Evolutionary conservation across 768 basidiomycete species (phyloP).

Genomic region (Amanita muscaria): DNA sequence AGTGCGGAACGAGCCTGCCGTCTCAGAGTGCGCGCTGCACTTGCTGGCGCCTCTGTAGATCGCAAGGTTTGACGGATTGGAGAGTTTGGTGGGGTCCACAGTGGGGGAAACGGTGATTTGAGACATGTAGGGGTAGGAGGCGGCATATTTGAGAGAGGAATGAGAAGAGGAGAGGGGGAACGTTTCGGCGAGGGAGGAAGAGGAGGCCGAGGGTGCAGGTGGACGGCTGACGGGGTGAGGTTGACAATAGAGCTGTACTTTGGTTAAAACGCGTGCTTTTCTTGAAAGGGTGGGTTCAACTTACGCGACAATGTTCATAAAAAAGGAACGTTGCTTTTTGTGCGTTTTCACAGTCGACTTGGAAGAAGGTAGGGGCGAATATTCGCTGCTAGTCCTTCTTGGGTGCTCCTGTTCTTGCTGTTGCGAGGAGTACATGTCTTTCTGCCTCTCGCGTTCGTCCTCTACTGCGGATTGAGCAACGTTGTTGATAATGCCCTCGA

Average conservation of each 20-base stretch:
- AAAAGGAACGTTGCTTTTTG: conserved; percentile 45
- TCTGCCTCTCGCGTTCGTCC: conserved; percentile 26
- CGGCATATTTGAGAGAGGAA: conserved; percentile 21
- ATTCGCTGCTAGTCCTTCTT: conserved; percentile 6
- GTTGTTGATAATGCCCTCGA: conserved; percentile 44
- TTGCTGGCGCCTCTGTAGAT: background rate
- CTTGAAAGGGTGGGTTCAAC: conserved; percentile 13
- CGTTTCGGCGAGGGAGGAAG: conserved; percentile 1
- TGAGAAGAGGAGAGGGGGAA: conserved; percentile 12
- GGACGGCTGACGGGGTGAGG: conserved; percentile 23
- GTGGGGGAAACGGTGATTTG: conserved; percentile 16
- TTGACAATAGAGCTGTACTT: conserved; percentile 21
- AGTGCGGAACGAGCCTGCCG: conserved; percentile 57
- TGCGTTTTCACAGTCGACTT: conserved; percentile 8
- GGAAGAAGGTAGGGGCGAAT: background rate
- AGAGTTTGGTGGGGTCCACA: conserved; percentile 9
- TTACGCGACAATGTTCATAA: conserved; percentile 62
- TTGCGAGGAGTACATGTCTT: conserved; percentile 12
- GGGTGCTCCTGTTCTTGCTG: conserved; percentile 20
- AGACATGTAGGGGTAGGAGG: conserved; percentile 19
- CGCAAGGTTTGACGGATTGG: conserved; percentile 1
- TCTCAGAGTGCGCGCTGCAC: conserved; percentile 36
- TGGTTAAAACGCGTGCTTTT: conserved; percentile 4
- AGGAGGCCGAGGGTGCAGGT: conserved; percentile 19
- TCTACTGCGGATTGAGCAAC: conserved; percentile 42